Percentiles rank a stretch among this genome's conserved stretches.
These are phyloP conservation scores for Zymoseptoria ardabiliae DNA, from an alignment of 2,329 filamentous ascomycete genomes.

Conservation along the genomic window DNA sequence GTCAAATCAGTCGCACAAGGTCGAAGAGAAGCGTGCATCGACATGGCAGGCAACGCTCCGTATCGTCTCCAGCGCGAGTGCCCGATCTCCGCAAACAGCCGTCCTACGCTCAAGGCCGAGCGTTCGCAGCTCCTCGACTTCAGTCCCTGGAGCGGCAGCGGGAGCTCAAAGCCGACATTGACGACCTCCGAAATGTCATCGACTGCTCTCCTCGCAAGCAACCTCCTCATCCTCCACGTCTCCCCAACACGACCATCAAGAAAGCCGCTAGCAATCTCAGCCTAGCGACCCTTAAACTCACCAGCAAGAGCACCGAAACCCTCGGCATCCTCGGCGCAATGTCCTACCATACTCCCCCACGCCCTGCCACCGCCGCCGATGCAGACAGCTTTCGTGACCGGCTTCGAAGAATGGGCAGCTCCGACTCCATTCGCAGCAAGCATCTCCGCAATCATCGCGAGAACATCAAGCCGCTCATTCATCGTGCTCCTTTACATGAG, in stretches of 20 bases:
- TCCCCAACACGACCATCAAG: conserved; percentile 14
- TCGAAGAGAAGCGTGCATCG: conserved; percentile 2
- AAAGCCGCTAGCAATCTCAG: conserved; percentile 22
- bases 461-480: conserved; percentile 3
- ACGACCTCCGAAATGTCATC: conserved; percentile 35
- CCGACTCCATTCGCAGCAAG: conserved; percentile 22
- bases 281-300: conserved; percentile 17
- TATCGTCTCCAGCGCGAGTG: conserved; percentile 20
- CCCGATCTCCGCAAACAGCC: conserved; percentile 27
- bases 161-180: conserved; percentile 35
- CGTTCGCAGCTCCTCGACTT: conserved; percentile 46
- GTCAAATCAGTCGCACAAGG: conserved; percentile 8
- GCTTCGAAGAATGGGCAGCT: conserved; percentile 22
- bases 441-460: conserved; percentile 6
- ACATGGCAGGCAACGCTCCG: conserved; percentile 18
- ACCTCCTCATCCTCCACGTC: conserved; percentile 8
- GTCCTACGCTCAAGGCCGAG: conserved; percentile 43
- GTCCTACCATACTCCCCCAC: conserved; percentile 21
- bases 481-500: conserved; percentile 1
- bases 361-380: conserved; percentile 1
- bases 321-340: conserved; percentile 16
- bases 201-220: conserved; percentile 41
- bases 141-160: conserved; percentile 44
- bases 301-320: conserved; percentile 14
- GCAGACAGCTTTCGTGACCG: conserved; percentile 17